Evolutionary conservation across 768 basidiomycete genomes (phyloP), one percentile per base, ranked within the genome.

Genomic region (Collybiopsis luxurians): DNA sequence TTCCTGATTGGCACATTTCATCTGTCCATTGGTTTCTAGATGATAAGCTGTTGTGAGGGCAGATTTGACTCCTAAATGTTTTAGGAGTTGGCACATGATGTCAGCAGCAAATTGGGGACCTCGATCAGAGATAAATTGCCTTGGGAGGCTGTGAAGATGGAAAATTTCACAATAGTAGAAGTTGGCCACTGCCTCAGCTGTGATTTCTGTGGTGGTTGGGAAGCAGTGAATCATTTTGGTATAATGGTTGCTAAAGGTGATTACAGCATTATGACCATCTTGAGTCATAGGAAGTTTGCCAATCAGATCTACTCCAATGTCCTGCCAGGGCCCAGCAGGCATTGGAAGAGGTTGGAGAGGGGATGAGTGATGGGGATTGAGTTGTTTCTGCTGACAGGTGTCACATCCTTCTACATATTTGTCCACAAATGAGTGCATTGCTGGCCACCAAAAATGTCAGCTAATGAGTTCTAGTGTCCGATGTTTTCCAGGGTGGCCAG

Each of bases 341-440:
- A 65, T 51, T 7, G 27, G 56, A 15, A 2, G 31, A 1, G 0
- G 42, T 12, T 5, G 50, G 45, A 7, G n/a, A n/a, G n/a, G n/a
- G n/a, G n/a, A n/a, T n/a, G n/a, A 39, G 28, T 26, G 47, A 4
- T 1, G 58, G 27, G 17, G 58, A 10, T 0, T 9, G 6, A 0
- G 40, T 36, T 64, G 63, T 11, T 24, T 28, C 4, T 45, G n/a
- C 21, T 67, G 62, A 24, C 65, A 67, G 2, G n/a, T 51, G 0
- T 67, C 59, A 55, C 74, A 75, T 2, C 60, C 56, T 1, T 39
- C 4, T 3, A 74, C 62, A 47, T 69, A 74, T 19, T 60, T 50
- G 1, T 50, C 21, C 24, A 73, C 56, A 54, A 64, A 62, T 17
- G 36, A 15, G 6, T 31, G 17, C 48, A 67, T 60, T 6, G 15